Evolutionary conservation across 148 eudicot species (phyloP), one percentile per base, ranked within the genome.

Genomic region (Rhododendron griersonianum): DNA sequence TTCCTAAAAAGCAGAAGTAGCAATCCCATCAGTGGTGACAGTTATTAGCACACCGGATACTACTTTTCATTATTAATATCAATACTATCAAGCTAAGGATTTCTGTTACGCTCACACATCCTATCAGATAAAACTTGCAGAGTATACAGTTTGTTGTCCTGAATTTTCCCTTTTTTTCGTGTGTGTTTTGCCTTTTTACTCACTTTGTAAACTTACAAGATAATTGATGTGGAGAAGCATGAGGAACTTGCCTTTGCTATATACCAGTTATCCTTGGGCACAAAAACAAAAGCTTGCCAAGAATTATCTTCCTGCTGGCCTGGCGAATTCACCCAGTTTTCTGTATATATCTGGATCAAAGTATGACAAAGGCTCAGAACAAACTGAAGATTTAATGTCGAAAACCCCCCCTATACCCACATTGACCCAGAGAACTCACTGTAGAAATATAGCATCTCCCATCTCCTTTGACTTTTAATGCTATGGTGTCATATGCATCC

Each of bases 381-480:
- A 35, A n/a, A 51, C 21, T 88, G 11, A 39, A 45, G 35, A 21
- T 23, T 25, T 39, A 2, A 44, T 11, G 25, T 81, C 2, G 33
- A 59, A 59, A 81, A 73, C 80, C 50, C 30, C 19, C 30, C 28
- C 28, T 47, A 47, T 35, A 15, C 44, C 53, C 48, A 14, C 48
- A 44, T 44, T 53, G 28, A 76, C 71, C 69, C 33, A 81, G 59
- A 73, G 65, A 63, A 82, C 93, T 91, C 88, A 96, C 99, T 69
- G 99, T 96, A 55, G 99, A 96, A 91, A 96, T 96, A 91, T 96
- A 96, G 91, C 95, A 92, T 92, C 99, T 90, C 78, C 99, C 99
- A 81, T 97, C 99, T 85, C 99, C 99, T 91, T 86, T 97, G 25
- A 97, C 87, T 91, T 95, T 97, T 61, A 97, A 83, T 41, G 99